These are phyloP conservation scores for Cyanidium caldarium DNA, from an alignment of 23 red algal species.

Conservation along the genomic window DNA sequence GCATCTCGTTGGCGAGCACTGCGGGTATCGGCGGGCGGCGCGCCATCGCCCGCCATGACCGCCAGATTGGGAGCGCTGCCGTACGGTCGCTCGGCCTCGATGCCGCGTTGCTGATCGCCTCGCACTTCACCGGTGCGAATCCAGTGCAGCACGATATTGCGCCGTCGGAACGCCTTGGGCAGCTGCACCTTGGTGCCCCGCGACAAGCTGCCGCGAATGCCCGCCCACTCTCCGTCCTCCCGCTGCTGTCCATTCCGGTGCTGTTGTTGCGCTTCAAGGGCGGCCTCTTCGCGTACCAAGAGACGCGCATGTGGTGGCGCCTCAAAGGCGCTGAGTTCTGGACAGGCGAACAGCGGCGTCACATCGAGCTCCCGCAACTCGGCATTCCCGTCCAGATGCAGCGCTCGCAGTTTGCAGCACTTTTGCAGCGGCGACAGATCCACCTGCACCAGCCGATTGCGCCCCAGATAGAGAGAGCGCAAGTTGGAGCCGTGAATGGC, in stretches of 20 bases:
- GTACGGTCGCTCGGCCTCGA: no score
- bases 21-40: no score
- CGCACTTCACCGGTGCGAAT: no score
- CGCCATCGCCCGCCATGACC: no score
- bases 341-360: slow-evolving; percentile 50
- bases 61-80: no score
- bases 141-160: not conserved
- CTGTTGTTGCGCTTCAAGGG: not conserved
- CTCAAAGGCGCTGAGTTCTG: slow-evolving; percentile 48
- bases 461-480: slow-evolving; percentile 71
- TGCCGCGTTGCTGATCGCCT: no score
- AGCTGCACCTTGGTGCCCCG: not conserved
- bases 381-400: slow-evolving; percentile 60
- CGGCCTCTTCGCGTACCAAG: not conserved
- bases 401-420: slow-evolving; percentile 29
- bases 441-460: slow-evolving; percentile 53
- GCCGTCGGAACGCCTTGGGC: not conserved
- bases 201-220: not conserved
- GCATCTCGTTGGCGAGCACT: no score
- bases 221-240: not conserved
- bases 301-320: not conserved
- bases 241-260: not conserved
- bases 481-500: slow-evolving; percentile 19
- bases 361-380: slow-evolving; percentile 49
- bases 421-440: slow-evolving; percentile 44